These are phyloP conservation scores for Penicillium verrucosum DNA, from an alignment of 2,329 filamentous ascomycete genomes.

Conservation along the genomic window DNA sequence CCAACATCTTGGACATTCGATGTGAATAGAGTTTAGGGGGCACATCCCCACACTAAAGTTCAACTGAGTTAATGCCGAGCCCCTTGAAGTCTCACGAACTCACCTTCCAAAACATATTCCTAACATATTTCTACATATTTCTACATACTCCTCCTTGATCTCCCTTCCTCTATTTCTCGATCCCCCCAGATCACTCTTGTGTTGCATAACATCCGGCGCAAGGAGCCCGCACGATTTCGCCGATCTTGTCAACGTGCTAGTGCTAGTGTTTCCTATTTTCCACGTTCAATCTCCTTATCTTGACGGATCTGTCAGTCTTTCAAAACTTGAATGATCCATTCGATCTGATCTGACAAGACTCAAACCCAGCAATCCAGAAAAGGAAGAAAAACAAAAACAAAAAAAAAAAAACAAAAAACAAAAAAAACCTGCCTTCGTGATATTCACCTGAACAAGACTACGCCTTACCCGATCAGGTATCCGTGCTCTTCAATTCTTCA, in stretches of 20 bases:
- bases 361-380: neutral
- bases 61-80: constrained; percentile 1
- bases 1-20: neutral
- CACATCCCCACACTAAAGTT: neutral
- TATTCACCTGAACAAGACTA: neutral
- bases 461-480: constrained; percentile 8
- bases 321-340: neutral
- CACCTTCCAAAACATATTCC: neutral
- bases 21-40: neutral
- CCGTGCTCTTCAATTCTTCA: constrained; percentile 3
- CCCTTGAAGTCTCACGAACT: constrained; percentile 4
- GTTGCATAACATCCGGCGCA: neutral
- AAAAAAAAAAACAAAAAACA: neutral
- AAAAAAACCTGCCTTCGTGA: neutral
- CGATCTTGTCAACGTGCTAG: constrained; percentile 2
- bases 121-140: neutral
- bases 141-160: neutral
- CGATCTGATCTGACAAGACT: neutral
- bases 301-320: neutral
- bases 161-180: neutral
- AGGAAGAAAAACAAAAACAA: too few species aligned
- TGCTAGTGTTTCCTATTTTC: neutral
- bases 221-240: constrained; percentile 6
- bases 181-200: neutral
- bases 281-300: neutral